Base-by-base conservation (phyloP, 306 rosid genomes). In the Delonix regia region DNA sequence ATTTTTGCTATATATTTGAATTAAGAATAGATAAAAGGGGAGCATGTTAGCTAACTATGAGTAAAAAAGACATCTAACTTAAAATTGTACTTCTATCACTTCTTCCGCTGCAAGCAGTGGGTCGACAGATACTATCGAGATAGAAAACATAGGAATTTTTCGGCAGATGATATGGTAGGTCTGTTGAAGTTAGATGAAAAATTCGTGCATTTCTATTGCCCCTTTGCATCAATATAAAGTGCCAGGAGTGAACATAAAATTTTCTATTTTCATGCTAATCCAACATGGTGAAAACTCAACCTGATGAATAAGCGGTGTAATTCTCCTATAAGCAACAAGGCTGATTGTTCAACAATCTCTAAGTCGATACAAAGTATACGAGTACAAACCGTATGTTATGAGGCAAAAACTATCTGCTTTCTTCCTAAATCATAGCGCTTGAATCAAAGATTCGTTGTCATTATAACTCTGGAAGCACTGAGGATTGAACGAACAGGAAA, bases 401-500 rank as follows among this genome's bases (percentile, higher is more conserved):
- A 55, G 38, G 25, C 44, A 80, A 49, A 34, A 59, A 4, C 45
- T 76, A 21, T 10, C 19, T 66, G 36, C 64, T 79, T 2, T 13
- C 4, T 71, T 48, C 52, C 24, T 30, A 16, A 44, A 75, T 21
- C 56, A 57, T 33, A 19, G 4, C 21, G 15, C 60, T 63, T 72
- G 27, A 67, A 69, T 60, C 44, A 59, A 21, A 39, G 28, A 39
- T 42, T 47, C 19, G 42, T 15, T 39, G 75, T 59, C 51, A 1
- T 21, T 39, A 33, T 12, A 66, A 21, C 60, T 21, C 60, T n/a
- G 12, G 30, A 44, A 65, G 13, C 33, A 30, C 19, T 48, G 12
- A 57, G 56, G 52, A 72, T 66, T 55, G 57, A 78, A 78, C 19
- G 53, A 74, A 41, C 48, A 65, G 51, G 57, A 34, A 11, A 30